Conservation (phyloP, 768 basidiomycete species). For the Suillus decipiens region DNA sequence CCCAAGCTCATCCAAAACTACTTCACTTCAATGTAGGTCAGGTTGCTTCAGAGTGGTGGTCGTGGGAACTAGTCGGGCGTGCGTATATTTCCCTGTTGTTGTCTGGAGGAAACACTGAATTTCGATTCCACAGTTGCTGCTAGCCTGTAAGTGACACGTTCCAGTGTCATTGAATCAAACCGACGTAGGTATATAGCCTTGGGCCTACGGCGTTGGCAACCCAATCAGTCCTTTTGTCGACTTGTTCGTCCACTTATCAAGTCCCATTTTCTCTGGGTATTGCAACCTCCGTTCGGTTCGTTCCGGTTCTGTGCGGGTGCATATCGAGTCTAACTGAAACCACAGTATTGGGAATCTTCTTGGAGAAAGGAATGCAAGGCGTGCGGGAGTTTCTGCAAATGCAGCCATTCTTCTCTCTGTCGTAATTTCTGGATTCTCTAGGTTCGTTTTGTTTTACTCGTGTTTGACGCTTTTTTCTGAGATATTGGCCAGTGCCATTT, state of each 20-base stretch:
- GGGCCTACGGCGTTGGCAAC: constrained; percentile 83
- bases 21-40: constrained; percentile 47
- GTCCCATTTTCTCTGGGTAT: constrained; percentile 81
- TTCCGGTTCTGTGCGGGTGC: neutral
- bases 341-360: constrained; percentile 83
- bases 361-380: constrained; percentile 72
- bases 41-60: constrained; percentile 94
- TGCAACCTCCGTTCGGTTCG: constrained; percentile 81
- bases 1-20: neutral
- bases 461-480: neutral
- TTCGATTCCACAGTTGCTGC: constrained; percentile 43
- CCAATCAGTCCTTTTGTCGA: constrained; percentile 82
- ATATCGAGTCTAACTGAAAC: constrained; percentile 1
- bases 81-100: constrained; percentile 11
- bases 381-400: constrained; percentile 70
- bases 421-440: constrained; percentile 57
- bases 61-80: constrained; percentile 83
- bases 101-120: constrained; percentile 10
- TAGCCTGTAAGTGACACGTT: constrained; percentile 42
- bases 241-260: constrained; percentile 76
- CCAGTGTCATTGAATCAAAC: constrained; percentile 13
- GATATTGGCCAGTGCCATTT: constrained; percentile 42
- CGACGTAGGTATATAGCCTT: constrained; percentile 47
- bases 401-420: constrained; percentile 68
- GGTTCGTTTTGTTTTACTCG: constrained; percentile 39